Base-by-base conservation (phyloP, 192 early-diverging fungal species). In the Phlyctochytrium bullatum region DNA sequence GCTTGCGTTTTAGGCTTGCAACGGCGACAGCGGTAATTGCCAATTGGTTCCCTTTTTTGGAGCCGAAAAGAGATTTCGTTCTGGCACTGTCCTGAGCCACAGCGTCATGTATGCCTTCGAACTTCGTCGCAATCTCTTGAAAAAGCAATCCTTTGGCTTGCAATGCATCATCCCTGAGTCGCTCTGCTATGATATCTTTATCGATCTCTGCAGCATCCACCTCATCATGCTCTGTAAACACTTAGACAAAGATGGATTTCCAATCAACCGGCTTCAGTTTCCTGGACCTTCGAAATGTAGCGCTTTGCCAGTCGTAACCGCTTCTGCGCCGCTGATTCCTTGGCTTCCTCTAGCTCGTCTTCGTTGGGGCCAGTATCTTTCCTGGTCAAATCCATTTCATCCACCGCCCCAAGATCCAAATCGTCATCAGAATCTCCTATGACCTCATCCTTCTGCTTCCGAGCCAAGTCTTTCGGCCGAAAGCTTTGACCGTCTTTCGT, bases 121-220 rank as follows among this genome's bases (percentile, higher is more conserved):
- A 84, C 28, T 65, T 71, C 52, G 86, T 81, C 4, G 88, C 90
- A 67, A 92, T 76, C 29, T 78, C 67, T 67, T 75, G 67, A 71
- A 83, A 85, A 24, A 78, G 33, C 59, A 79, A 71, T 16, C 88
- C 88, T 24, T 68, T 68, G 28, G 67, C 53, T 65, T 90, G 85
- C 20, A 89, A 73, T 77, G 84, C 91, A 71, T 99, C 96, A 25
- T 88, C 76, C 61, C 83, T 78, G 57, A 99, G 75, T 25, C 97
- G 83, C 34, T 90, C 86, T 2, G 94, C 93, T 71, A 99, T 94
- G 59, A 98, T 78, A 65, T 97, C 95, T 36, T 88, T 81, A 76
- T 99, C 97, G 34, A 98, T 88, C 66, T 96, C 90, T 51, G 81
- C 90, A 1, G 95, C 96, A 77, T 96, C 94, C 63, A 92, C 89